Conservation (phyloP, 345 rosid species). For the Limnanthes douglasii region DNA sequence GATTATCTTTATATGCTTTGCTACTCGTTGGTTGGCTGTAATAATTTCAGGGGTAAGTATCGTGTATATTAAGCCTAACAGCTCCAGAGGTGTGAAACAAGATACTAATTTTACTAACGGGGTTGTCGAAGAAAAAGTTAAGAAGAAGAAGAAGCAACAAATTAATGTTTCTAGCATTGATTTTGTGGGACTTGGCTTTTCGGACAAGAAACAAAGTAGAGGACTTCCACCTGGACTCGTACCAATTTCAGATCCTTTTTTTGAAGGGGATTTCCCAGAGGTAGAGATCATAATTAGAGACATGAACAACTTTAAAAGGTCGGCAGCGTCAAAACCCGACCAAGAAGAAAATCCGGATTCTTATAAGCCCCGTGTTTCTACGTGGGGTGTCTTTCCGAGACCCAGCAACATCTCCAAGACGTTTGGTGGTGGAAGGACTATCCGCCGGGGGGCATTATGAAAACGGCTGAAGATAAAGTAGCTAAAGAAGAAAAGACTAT, state of each 20-base stretch:
- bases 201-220: constrained; percentile 54
- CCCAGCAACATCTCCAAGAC: constrained; percentile 76
- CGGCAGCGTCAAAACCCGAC: constrained; percentile 11
- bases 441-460: too few species aligned
- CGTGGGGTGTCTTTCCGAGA: constrained; percentile 91
- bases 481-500: too few species aligned
- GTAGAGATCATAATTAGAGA: constrained; percentile 90
- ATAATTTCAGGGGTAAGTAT: too few species aligned
- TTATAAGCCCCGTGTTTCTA: constrained; percentile 82
- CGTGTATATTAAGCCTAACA: too few species aligned
- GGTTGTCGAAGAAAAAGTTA: constrained; percentile 11
- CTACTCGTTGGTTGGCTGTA: too few species aligned
- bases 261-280: constrained; percentile 44
- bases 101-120: too few species aligned
- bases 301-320: constrained; percentile 38
- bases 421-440: too few species aligned
- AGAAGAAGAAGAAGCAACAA: constrained; percentile 25
- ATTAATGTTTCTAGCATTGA: constrained; percentile 52
- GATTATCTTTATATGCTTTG: too few species aligned
- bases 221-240: constrained; percentile 69
- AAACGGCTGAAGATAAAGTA: too few species aligned
- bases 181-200: constrained; percentile 70
- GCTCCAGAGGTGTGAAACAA: too few species aligned
- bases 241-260: constrained; percentile 41
- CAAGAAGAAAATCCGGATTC: constrained; percentile 27